These are phyloP conservation scores for Lentinula edodes DNA, from an alignment of 768 basidiomycete species.

Conservation along the genomic window DNA sequence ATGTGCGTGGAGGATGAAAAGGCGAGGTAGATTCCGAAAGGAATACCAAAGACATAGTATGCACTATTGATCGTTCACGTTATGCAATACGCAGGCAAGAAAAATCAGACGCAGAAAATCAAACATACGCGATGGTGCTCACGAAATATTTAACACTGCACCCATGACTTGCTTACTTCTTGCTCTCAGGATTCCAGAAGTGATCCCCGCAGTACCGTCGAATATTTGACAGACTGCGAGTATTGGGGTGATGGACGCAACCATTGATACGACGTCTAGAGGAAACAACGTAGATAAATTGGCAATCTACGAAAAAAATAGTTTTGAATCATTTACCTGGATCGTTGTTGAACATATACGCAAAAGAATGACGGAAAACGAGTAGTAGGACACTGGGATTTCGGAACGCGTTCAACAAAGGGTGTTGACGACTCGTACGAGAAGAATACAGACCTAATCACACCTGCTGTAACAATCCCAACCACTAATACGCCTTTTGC, in stretches of 20 bases:
- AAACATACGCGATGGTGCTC: slow-evolving; percentile 7
- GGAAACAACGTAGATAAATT: too few species aligned
- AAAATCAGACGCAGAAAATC: slow-evolving; percentile 50
- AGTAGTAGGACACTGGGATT: slow-evolving; percentile 45
- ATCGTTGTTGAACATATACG: slow-evolving; percentile 68
- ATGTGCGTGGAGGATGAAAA: slow-evolving; percentile 42
- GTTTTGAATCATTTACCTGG: slow-evolving; percentile 32
- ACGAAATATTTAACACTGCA: slow-evolving; percentile 76
- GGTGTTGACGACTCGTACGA: neutral
- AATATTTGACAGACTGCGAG: slow-evolving; percentile 82
- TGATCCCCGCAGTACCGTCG: slow-evolving; percentile 67
- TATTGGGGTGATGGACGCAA: slow-evolving; percentile 67
- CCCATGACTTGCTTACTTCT: slow-evolving; percentile 75
- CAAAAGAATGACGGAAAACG: slow-evolving; percentile 62
- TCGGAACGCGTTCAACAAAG: neutral
- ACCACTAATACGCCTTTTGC: slow-evolving; percentile 61
- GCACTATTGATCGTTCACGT: neutral
- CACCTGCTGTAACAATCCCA: slow-evolving; percentile 55
- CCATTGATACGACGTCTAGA: slow-evolving; percentile 49
- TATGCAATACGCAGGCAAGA: slow-evolving; percentile 38
- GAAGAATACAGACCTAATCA: slow-evolving; percentile 48
- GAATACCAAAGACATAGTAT: slow-evolving; percentile 45
- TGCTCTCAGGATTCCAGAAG: slow-evolving; percentile 76
- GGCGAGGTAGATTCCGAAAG: slow-evolving; percentile 73
- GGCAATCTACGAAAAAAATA: slow-evolving; percentile 23